Conservation (phyloP, 345 rosid genomes). For the Microcos paniculata region DNA sequence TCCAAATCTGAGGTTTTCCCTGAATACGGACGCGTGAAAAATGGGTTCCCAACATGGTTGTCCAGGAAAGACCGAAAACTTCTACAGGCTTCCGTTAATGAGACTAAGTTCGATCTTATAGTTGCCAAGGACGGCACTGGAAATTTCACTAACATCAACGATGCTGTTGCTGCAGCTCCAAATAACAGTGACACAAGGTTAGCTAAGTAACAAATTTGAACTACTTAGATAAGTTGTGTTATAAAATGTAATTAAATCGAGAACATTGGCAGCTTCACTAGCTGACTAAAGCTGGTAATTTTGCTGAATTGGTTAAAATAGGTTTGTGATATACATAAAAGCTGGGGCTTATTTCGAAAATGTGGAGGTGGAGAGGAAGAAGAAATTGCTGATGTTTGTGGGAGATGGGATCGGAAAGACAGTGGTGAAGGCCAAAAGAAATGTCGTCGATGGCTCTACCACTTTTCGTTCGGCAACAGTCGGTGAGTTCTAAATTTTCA, state of each 20-base stretch:
- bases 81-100: slow-evolving; percentile 36
- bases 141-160: slow-evolving; percentile 54
- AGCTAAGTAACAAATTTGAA: not conserved
- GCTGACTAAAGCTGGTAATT: not conserved
- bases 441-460: slow-evolving; percentile 64
- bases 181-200: slow-evolving; percentile 68
- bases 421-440: slow-evolving; percentile 57
- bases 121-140: slow-evolving; percentile 82
- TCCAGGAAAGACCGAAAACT: slow-evolving; percentile 43
- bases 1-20: slow-evolving; percentile 32
- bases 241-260: not conserved
- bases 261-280: not conserved
- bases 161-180: slow-evolving; percentile 74
- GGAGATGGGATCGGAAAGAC: slow-evolving; percentile 93
- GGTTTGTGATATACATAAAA: slow-evolving; percentile 83
- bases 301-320: slow-evolving; percentile 11
- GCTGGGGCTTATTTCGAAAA: slow-evolving; percentile 70
- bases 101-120: slow-evolving; percentile 39
- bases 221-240: not conserved
- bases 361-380: slow-evolving; percentile 63
- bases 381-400: slow-evolving; percentile 61
- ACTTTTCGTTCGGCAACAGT: slow-evolving; percentile 88
- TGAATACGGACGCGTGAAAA: slow-evolving; percentile 36
- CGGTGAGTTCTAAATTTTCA: slow-evolving; percentile 44
- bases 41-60: slow-evolving; percentile 67